These are phyloP conservation scores for Diaporthe sp. DNA, from an alignment of 2,329 filamentous ascomycete species.

Conservation along the genomic window DNA sequence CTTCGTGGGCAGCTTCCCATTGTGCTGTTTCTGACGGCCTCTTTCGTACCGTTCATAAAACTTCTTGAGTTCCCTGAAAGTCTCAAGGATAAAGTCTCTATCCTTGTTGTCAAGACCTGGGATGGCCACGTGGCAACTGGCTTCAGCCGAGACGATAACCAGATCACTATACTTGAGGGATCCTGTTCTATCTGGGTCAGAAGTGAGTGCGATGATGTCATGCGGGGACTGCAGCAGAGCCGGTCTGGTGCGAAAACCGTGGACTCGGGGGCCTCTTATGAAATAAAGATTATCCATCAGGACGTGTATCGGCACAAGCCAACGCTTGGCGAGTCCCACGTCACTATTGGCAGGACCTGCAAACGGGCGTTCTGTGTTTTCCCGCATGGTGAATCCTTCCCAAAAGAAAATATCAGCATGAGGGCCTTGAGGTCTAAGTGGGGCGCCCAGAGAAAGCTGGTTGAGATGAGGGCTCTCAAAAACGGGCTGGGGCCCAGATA, in stretches of 20 bases:
- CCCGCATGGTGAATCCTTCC: not conserved
- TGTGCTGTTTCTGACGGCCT: no score
- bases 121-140: not conserved
- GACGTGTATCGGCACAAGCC: not conserved
- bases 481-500: not conserved
- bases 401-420: not conserved
- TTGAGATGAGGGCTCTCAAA: not conserved
- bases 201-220: not conserved
- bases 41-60: not conserved
- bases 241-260: not conserved
- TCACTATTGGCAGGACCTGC: not conserved
- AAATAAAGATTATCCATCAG: not conserved
- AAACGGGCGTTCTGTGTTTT: no score
- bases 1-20: not conserved
- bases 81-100: not conserved
- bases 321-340: not conserved
- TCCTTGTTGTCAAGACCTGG: not conserved
- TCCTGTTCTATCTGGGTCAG: not conserved
- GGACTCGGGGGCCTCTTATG: no score
- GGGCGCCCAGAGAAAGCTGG: not conserved
- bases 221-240: not conserved
- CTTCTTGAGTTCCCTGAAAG: not conserved
- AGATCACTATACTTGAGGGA: not conserved
- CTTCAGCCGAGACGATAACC: not conserved
- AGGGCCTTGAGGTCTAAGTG: not conserved